Conservation (phyloP, 306 rosid species). For the Hippophae gyantsensis region DNA sequence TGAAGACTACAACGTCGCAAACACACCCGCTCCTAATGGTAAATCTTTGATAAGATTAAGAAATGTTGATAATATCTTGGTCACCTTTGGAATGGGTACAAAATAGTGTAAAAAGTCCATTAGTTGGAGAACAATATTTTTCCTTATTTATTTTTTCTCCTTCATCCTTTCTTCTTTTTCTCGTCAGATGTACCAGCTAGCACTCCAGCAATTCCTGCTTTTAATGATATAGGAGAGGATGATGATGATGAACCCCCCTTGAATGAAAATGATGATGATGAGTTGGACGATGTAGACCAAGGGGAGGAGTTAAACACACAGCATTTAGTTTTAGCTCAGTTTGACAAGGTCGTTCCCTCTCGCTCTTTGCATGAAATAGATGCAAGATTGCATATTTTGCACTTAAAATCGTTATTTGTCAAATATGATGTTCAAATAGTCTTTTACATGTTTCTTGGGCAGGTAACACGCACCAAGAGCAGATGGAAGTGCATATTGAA, state of each 20-base stretch:
- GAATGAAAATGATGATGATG: slow-evolving; percentile 95
- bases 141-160: no score
- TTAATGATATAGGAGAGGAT: slow-evolving; percentile 42
- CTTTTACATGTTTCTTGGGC: background rate
- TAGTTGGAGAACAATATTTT: background rate
- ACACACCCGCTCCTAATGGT: slow-evolving; percentile 94
- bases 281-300: slow-evolving; percentile 79
- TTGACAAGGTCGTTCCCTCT: slow-evolving; percentile 59
- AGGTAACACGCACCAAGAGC: slow-evolving; percentile 99
- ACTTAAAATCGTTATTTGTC: background rate
- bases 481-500: slow-evolving; percentile 93
- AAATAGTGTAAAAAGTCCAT: slow-evolving; percentile 2
- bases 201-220: slow-evolving; percentile 63
- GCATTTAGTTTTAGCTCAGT: slow-evolving; percentile 94
- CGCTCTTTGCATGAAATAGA: background rate
- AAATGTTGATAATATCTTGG: slow-evolving; percentile 12
- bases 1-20: slow-evolving; percentile 91
- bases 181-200: slow-evolving; percentile 54
- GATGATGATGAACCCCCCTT: slow-evolving; percentile 94
- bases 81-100: slow-evolving; percentile 13
- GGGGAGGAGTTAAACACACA: slow-evolving; percentile 79
- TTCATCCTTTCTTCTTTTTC: slow-evolving; percentile 2
- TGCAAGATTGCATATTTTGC: background rate
- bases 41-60: slow-evolving; percentile 13
- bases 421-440: background rate